phyloP scores from a whole-genome alignment of 106 monocot species.

The Amphibolis antarctica region DNA sequence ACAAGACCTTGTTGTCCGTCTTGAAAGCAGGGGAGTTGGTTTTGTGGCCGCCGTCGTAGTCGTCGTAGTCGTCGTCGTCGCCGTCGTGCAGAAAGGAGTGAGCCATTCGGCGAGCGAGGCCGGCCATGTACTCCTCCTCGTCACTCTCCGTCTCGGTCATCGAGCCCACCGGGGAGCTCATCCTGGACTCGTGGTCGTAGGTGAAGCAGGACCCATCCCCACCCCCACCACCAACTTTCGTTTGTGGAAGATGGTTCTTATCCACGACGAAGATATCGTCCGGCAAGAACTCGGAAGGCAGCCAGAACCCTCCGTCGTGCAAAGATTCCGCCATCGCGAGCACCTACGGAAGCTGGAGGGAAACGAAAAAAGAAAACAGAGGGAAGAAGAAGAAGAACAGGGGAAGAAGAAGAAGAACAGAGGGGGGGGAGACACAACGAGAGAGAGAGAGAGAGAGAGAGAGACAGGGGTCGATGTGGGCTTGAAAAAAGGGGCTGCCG shows the following conservation, averaged over 20 bases:
- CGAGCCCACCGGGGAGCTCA: conserved; percentile 8
- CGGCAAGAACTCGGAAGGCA: conserved; percentile 16
- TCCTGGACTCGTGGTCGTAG: conserved; percentile 1
- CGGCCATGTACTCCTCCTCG: conserved; percentile 11
- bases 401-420: neutral
- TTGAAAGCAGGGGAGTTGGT: neutral
- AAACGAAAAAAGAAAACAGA: neutral
- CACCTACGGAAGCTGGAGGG: too few relatives aligned
- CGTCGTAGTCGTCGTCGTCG: neutral
- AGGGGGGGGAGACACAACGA: neutral
- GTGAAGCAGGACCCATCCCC: neutral
- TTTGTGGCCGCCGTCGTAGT: too few relatives aligned
- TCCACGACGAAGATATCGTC: conserved; percentile 9
- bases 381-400: neutral
- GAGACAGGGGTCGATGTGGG: neutral
- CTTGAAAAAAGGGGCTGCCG: neutral
- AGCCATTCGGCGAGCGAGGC: conserved; percentile 7
- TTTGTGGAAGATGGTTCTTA: neutral
- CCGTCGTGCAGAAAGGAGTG: conserved; percentile 4
- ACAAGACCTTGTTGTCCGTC: neutral
- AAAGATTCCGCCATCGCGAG: neutral
- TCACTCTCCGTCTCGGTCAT: conserved; percentile 5
- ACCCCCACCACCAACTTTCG: neutral
- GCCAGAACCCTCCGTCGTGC: conserved; percentile 6
- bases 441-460: neutral